Base-by-base conservation (phyloP, 139 green algal genomes). In the Klebsormidium nitens region DNA sequence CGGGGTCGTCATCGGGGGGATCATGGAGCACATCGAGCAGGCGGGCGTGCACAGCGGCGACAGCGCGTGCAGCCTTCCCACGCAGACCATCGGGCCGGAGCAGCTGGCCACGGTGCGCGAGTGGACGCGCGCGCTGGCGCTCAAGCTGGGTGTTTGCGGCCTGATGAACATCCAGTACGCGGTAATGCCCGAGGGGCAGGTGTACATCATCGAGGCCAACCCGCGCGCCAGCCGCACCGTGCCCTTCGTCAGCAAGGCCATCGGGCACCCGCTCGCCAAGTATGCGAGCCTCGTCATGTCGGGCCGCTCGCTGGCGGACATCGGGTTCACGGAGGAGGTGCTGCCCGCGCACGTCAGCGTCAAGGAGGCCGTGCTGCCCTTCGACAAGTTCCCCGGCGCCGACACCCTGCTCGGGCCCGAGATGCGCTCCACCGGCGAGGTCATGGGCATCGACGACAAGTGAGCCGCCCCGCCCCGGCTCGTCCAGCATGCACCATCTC, bases 21-120 rank as follows among this genome's bases (percentile, higher is more conserved):
- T 99, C 87, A 97, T 99, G 93, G 93, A 99, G 89, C 95, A 99
- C 87, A 98, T 98, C 72, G 95, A 99, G 88, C 72, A 85, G 82
- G 91, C 91, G 35, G 91, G 91, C 40, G 86, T 99, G 65, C 95
- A 99, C 85, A 95, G 85, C 34, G 95, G 85, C 59, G 94, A 99
- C 86, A 95, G 86, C 0, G 94, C 94, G 0, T 99, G 94, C 88
- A 69, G 58, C 36, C 87, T 96, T 57, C 92, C 92, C 36, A 89
- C 93, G 0, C 91, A 97, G 78, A 93, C 89, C 34, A 90, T 99
- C 50, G 72, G 85, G 14, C 63, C 84, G 6, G 80, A 88, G 46
- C 85, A 83, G 42, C 80, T 96, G 35, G 80, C 83, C 19, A 88
- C 66, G 55, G 91, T 96, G 63, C 82, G 91, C 44, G 84, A 93